Base-by-base conservation (phyloP, 768 basidiomycete species). In the Leccinellum luteum region DNA sequence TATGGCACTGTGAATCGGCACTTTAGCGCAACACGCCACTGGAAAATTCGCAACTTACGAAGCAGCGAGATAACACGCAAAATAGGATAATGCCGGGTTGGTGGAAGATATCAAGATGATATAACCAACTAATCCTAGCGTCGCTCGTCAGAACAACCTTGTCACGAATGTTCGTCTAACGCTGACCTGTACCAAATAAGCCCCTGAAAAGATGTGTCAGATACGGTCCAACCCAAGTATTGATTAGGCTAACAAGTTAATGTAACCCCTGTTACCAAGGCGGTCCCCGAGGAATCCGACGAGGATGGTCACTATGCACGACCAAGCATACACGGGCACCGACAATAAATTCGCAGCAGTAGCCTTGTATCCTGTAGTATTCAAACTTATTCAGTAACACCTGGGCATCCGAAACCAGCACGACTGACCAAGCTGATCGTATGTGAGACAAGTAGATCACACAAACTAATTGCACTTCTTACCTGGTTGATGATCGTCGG, bases 281-380 rank as follows among this genome's bases (percentile, higher is more conserved):
- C 80, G 78, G 64, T 90, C 89, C 23, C 86, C 86, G 23, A 83
- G 62, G 57, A 85, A 76, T 17, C 89, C 89, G 48, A 89, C 73
- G 31, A 75, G 56, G 59, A 81, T 78, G 5, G 90, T 91, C 64
- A 88, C 74, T 35, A 88, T 68, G 62, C 87, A 87, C 19, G 85
- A 83, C 81, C 86, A 89, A 6, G 79, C 81, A 65, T 91, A 91
- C 28, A 90, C 86, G 2, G 90, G 89, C 4, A 91, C 88, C 0
- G 87, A 87, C 15, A 92, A 75, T 12, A 92, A 69, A 65, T 92
- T 91, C 2, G 89, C 87, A 25, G 76, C 70, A 1, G 86, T 90
- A 12, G 87, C 83, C 38, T 73, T 69, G 73, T 80, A 88, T 4
- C 85, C 86, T 81, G 56, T 43, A 34, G 55, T 34, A 48, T 45